A percentile compares a stretch with the other conserved stretches of the same genome.
phyloP scores from a whole-genome alignment of 768 basidiomycete genomes.

The Panaeolus cyanescens region DNA sequence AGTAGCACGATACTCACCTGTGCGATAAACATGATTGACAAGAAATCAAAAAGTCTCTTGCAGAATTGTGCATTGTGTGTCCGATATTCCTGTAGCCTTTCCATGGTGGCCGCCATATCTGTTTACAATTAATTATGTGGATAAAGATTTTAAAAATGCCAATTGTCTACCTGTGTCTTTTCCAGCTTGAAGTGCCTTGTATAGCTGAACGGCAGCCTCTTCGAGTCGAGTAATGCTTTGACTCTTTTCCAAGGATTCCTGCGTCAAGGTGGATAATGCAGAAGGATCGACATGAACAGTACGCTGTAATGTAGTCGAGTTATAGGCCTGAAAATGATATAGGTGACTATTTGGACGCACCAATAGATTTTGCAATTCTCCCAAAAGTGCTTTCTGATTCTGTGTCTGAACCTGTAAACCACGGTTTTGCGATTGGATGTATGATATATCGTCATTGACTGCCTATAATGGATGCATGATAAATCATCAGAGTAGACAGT shows the following conservation, averaged over 20 bases:
- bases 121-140: too few relatives aligned
- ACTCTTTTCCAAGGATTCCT: slow-evolving; percentile 86
- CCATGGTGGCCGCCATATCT: slow-evolving; percentile 99
- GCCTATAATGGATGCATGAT: slow-evolving; percentile 51
- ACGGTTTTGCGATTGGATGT: slow-evolving; percentile 94
- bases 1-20: slow-evolving; percentile 54
- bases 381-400: slow-evolving; percentile 85
- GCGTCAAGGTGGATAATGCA: slow-evolving; percentile 73
- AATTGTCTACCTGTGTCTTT: slow-evolving; percentile 90
- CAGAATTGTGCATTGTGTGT: slow-evolving; percentile 92
- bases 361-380: slow-evolving; percentile 85
- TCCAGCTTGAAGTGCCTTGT: slow-evolving; percentile 91
- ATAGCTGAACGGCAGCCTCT: slow-evolving; percentile 82
- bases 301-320: slow-evolving; percentile 57
- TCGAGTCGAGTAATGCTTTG: slow-evolving; percentile 79
- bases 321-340: neutral
- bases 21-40: slow-evolving; percentile 89
- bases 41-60: slow-evolving; percentile 86
- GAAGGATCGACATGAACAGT: slow-evolving; percentile 91
- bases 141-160: too few relatives aligned
- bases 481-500: neutral
- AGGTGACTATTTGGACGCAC: slow-evolving; percentile 38
- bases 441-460: slow-evolving; percentile 92
- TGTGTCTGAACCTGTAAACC: slow-evolving; percentile 97
- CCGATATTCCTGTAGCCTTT: slow-evolving; percentile 86